Conservation (phyloP, 768 basidiomycete species). For the Boletus vermiculosoides region DNA sequence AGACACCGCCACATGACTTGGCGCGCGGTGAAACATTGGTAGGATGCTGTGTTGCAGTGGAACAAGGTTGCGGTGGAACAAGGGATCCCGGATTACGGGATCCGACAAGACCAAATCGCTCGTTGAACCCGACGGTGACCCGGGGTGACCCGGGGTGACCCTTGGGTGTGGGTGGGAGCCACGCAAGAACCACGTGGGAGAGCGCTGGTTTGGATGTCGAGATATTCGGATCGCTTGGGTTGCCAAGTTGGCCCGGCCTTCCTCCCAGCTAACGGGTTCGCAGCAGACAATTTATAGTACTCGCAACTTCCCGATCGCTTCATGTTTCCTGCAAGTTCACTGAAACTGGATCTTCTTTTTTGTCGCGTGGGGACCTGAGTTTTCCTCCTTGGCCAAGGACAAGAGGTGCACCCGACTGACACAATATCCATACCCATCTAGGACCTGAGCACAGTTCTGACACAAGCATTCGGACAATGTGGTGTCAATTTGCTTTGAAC, state of each 20-base stretch:
- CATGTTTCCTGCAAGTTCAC: constrained; percentile 8
- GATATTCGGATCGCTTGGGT: constrained; percentile 13
- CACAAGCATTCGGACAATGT: constrained; percentile 13
- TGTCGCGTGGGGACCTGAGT: constrained; percentile 11
- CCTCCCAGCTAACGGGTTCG: constrained; percentile 12
- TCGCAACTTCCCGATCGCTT: constrained; percentile 24
- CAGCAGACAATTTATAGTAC: constrained; percentile 14
- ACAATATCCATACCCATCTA: background rate
- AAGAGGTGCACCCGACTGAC: background rate
- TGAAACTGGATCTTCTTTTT: constrained; percentile 16
- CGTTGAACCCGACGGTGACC: constrained; percentile 14
- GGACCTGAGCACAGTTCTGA: constrained; percentile 1
- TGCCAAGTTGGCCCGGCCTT: constrained; percentile 8
- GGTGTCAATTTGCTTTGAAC: constrained; percentile 11
- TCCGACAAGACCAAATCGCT: constrained; percentile 5
- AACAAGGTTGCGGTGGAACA: constrained; percentile 1
- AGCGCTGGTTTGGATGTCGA: constrained; percentile 17
- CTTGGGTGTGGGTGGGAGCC: constrained; percentile 22
- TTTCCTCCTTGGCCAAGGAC: constrained; percentile 3
- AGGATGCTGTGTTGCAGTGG: background rate
- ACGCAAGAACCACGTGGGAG: constrained; percentile 26
- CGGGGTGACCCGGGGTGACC: background rate
- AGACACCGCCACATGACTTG: constrained; percentile 11
- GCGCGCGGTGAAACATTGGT: background rate
- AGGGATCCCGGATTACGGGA: constrained; percentile 16